Conservation (phyloP, 495 filamentous ascomycete genomes). For the Penicillium goetzii region DNA sequence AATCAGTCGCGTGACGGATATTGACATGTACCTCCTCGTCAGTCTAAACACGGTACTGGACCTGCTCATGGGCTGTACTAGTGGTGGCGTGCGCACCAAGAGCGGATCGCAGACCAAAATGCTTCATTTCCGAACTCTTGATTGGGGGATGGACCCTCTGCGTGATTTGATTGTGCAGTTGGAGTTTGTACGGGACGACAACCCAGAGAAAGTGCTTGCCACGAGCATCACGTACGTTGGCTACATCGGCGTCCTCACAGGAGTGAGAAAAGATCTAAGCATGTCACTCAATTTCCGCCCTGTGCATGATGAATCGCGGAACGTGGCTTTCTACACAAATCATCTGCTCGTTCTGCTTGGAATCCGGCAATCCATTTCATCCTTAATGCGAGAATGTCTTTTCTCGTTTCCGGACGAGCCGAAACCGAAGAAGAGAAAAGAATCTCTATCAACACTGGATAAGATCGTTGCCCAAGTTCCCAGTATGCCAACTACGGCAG, state of each 20-base stretch:
- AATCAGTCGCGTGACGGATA: slow-evolving; percentile 54
- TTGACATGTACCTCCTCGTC: slow-evolving; percentile 63
- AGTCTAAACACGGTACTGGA: slow-evolving; percentile 66
- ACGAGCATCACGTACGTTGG: slow-evolving; percentile 65
- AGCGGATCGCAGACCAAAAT: slow-evolving; percentile 38
- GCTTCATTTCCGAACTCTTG: slow-evolving; percentile 68
- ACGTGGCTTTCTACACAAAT: slow-evolving; percentile 51
- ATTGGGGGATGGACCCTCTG: slow-evolving; percentile 68
- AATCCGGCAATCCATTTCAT: slow-evolving; percentile 58
- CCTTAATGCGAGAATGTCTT: slow-evolving; percentile 51
- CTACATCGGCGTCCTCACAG: slow-evolving; percentile 65
- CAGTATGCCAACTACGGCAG: slow-evolving; percentile 50
- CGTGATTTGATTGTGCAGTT: slow-evolving; percentile 60
- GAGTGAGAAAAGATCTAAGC: slow-evolving; percentile 58
- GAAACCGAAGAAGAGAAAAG: neutral
- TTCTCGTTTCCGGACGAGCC: slow-evolving; percentile 28
- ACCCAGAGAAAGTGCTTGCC: slow-evolving; percentile 51
- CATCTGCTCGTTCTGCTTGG: slow-evolving; percentile 61
- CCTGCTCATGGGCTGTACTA: slow-evolving; percentile 67
- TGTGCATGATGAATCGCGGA: slow-evolving; percentile 51
- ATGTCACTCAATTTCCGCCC: slow-evolving; percentile 68
- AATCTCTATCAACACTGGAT: slow-evolving; percentile 24
- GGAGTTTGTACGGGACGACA: slow-evolving; percentile 52
- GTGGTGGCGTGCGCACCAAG: slow-evolving; percentile 51
- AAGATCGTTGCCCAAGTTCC: slow-evolving; percentile 40